Percentiles rank a stretch among this genome's conserved stretches.
Evolutionary conservation across 129 eudicot genomes (phyloP).

Genomic region (Pulicaria dysenterica): DNA sequence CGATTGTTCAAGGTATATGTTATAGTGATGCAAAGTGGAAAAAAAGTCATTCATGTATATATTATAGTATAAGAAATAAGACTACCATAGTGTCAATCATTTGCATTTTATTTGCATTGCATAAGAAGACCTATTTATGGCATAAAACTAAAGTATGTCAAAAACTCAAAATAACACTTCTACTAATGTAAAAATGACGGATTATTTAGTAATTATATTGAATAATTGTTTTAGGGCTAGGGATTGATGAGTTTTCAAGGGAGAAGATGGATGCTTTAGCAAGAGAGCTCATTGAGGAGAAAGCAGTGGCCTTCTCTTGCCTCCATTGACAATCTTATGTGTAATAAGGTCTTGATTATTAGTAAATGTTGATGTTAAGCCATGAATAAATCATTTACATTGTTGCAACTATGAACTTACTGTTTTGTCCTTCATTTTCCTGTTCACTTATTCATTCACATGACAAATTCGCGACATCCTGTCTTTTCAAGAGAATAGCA

Average conservation of each 20-base stretch:
- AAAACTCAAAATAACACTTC: too few relatives aligned
- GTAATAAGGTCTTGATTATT: slow-evolving; percentile 1
- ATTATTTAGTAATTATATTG: not conserved
- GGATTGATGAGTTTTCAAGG: slow-evolving; percentile 72
- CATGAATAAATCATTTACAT: slow-evolving; percentile 1
- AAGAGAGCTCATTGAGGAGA: slow-evolving; percentile 75
- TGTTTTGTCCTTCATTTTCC: slow-evolving; percentile 15
- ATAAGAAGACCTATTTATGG: too few relatives aligned
- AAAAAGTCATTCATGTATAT: too few relatives aligned
- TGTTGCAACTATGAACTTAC: slow-evolving; percentile 5
- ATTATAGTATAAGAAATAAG: not conserved
- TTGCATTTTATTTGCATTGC: not conserved
- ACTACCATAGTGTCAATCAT: not conserved
- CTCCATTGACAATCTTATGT: slow-evolving; percentile 40
- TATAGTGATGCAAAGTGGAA: too few relatives aligned
- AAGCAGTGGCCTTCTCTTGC: slow-evolving; percentile 68
- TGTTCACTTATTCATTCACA: not conserved
- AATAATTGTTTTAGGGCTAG: slow-evolving; percentile 50
- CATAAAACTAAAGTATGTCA: too few relatives aligned
- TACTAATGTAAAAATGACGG: slow-evolving; percentile 8
- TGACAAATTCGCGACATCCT: slow-evolving; percentile 4
- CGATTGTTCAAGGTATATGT: slow-evolving; percentile 78
- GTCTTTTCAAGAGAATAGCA: too few relatives aligned
- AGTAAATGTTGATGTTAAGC: slow-evolving; percentile 16
- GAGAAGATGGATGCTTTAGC: slow-evolving; percentile 68